Percentiles rank a stretch among this genome's conserved stretches.
Evolutionary conservation across 306 rosid genomes (phyloP).

Genomic region (Ormosia semicastrata): DNA sequence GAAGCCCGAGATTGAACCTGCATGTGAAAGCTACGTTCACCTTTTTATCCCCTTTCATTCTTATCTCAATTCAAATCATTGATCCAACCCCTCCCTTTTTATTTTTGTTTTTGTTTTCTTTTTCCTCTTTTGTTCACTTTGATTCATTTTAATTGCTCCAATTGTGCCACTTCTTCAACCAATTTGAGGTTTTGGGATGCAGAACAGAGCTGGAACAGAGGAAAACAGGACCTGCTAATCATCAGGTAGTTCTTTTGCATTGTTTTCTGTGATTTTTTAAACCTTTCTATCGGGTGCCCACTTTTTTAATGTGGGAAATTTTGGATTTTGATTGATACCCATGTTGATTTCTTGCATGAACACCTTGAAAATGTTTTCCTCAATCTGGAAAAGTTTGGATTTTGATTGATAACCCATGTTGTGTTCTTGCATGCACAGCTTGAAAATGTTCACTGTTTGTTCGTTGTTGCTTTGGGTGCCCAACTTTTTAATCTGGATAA

Average conservation of each 20-base stretch:
- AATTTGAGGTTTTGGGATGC: no score
- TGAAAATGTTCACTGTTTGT: background rate
- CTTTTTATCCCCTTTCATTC: background rate
- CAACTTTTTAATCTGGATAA: background rate
- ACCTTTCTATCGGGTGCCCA: background rate
- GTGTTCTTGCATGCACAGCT: background rate
- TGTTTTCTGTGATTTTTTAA: background rate
- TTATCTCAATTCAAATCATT: constrained; percentile 15
- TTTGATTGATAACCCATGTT: background rate
- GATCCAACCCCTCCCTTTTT: constrained; percentile 14
- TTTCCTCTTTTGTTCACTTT: background rate
- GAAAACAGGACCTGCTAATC: constrained; percentile 4
- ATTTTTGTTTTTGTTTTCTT: background rate
- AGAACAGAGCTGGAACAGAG: background rate
- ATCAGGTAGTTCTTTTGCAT: constrained; percentile 21
- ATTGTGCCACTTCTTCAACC: background rate
- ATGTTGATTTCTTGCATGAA: background rate
- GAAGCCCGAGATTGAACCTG: constrained; percentile 46
- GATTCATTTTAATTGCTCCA: constrained; percentile 19
- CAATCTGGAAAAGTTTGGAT: background rate
- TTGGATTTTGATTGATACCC: constrained; percentile 23
- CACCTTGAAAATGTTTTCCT: constrained; percentile 2
- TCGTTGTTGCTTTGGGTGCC: background rate
- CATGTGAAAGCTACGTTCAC: constrained; percentile 41
- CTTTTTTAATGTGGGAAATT: constrained; percentile 3